Evolutionary conservation across 2,329 filamentous ascomycete species (phyloP).

Genomic region (Plenodomus lindquistii): DNA sequence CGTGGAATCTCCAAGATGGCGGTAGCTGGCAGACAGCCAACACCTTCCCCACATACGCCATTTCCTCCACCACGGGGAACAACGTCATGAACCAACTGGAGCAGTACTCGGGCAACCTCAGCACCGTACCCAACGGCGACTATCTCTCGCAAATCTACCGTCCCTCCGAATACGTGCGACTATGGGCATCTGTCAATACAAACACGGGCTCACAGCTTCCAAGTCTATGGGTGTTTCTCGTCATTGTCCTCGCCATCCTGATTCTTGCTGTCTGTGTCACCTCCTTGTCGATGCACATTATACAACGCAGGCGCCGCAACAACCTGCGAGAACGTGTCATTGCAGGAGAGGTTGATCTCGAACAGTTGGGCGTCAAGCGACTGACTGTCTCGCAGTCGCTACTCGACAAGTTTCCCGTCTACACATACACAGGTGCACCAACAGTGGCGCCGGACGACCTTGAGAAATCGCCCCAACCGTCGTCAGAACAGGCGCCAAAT

Average conservation of each 20-base stretch:
- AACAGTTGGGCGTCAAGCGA: constrained; percentile 81
- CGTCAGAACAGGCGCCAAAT: constrained; percentile 11
- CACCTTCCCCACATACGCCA: constrained; percentile 79
- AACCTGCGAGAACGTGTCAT: constrained; percentile 71
- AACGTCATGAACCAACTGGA: constrained; percentile 72
- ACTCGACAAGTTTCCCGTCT: constrained; percentile 75
- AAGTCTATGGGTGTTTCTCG: constrained; percentile 78
- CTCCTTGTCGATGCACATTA: constrained; percentile 73
- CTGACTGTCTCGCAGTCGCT: constrained; percentile 74
- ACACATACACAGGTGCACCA: constrained; percentile 62
- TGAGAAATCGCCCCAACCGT: constrained; percentile 21
- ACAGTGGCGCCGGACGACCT: constrained; percentile 1
- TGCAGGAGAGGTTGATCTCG: constrained; percentile 80
- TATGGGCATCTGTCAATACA: constrained; percentile 56
- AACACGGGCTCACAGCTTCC: constrained; percentile 64
- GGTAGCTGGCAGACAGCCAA: constrained; percentile 73
- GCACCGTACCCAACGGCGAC: constrained; percentile 48
- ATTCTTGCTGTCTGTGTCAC: constrained; percentile 68
- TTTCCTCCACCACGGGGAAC: constrained; percentile 69
- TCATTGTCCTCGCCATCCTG: constrained; percentile 71
- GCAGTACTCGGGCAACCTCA: constrained; percentile 77
- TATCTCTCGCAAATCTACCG: constrained; percentile 45
- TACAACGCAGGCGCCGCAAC: constrained; percentile 72
- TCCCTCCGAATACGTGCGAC: constrained; percentile 51
- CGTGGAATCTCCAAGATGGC: constrained; percentile 73